Evolutionary conservation across 345 rosid genomes (phyloP).

Genomic region (Eucalyptus sideroxylon): DNA sequence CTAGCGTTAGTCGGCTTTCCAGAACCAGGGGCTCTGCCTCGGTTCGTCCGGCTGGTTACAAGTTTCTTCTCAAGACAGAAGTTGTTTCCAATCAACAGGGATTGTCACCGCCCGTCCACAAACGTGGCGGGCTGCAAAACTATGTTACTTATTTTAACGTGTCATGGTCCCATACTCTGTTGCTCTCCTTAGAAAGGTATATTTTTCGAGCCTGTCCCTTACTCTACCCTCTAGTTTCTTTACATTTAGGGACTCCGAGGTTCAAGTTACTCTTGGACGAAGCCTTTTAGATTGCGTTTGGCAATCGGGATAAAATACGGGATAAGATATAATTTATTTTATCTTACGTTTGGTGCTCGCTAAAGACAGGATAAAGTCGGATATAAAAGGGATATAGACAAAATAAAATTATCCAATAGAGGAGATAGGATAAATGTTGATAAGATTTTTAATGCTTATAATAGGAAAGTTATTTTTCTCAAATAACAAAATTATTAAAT

Average conservation of each 20-base stretch:
- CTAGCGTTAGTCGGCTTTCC: neutral
- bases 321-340: too few relatives aligned
- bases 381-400: too few relatives aligned
- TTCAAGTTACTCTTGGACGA: neutral
- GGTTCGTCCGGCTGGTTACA: neutral
- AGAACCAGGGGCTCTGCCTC: neutral
- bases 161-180: neutral
- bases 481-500: too few relatives aligned
- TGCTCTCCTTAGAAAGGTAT: neutral
- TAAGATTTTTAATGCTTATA: too few relatives aligned
- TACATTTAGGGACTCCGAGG: neutral
- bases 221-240: neutral
- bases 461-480: too few relatives aligned
- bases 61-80: neutral
- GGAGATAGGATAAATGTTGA: too few relatives aligned
- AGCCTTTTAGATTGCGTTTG: accelerated
- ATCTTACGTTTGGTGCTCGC: too few relatives aligned
- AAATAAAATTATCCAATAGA: too few relatives aligned
- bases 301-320: too few relatives aligned
- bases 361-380: too few relatives aligned
- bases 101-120: neutral
- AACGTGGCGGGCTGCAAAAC: too few relatives aligned
- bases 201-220: accelerated
- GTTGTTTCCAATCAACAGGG: neutral
- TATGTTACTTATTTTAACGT: too few relatives aligned